Conservation (phyloP, 371 early-diverging fungal genomes). For the Apophysomyces trapeziformis region DNA sequence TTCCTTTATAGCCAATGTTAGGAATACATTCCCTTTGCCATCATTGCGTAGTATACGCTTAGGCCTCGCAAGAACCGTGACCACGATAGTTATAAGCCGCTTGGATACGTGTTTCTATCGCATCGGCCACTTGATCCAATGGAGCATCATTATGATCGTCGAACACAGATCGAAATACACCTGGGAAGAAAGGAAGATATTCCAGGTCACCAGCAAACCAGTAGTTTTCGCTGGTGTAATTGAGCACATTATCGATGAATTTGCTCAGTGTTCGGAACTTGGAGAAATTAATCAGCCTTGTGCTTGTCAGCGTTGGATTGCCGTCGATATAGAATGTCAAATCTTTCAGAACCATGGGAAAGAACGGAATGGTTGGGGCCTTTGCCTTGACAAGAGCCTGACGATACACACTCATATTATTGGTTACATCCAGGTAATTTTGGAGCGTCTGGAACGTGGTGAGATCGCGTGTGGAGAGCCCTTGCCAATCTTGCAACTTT, state of each 20-base stretch:
- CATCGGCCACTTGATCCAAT: constrained; percentile 16
- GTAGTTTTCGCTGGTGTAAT: constrained; percentile 30
- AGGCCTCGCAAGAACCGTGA: neutral
- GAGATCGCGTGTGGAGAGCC: constrained; percentile 36
- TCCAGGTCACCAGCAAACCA: constrained; percentile 34
- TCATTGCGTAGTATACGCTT: neutral
- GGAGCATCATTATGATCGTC: constrained; percentile 10
- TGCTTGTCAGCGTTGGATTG: constrained; percentile 27
- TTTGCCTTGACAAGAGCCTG: constrained; percentile 34
- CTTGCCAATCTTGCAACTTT: constrained; percentile 41
- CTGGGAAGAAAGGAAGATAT: constrained; percentile 29
- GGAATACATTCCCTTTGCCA: neutral
- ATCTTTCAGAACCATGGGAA: constrained; percentile 53
- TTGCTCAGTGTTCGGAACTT: constrained; percentile 32
- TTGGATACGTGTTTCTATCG: constrained; percentile 19
- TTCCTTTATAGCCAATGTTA: no score
- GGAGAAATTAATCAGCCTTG: constrained; percentile 34
- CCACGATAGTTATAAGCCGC: neutral
- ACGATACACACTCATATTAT: constrained; percentile 51
- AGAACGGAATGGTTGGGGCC: constrained; percentile 41
- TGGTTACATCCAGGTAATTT: constrained; percentile 41
- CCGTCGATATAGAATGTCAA: constrained; percentile 49
- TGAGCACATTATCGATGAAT: constrained; percentile 24
- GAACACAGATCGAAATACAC: neutral
- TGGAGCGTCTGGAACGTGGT: constrained; percentile 33